These are phyloP conservation scores for Crithidia brevicula DNA, from an alignment of 208 protist genomes.

Conservation along the genomic window DNA sequence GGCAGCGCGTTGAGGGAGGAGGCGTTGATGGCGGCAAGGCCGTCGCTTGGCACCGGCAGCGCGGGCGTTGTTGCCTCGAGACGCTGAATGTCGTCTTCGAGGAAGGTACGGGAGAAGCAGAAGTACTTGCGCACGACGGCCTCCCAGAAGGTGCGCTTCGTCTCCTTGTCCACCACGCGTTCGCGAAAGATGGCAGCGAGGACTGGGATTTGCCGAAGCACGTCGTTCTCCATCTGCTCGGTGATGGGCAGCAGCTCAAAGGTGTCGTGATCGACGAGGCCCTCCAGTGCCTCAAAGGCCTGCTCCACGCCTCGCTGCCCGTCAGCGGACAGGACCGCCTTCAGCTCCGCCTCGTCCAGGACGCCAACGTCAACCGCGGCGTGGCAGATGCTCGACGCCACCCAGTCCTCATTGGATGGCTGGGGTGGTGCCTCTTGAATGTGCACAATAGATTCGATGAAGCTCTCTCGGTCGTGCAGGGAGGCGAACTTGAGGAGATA, in stretches of 20 bases:
- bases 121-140: slow-evolving; percentile 86
- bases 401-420: slow-evolving; percentile 56
- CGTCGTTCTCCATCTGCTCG: slow-evolving; percentile 81
- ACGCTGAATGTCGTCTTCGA: slow-evolving; percentile 73
- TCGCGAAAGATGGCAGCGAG: slow-evolving; percentile 71
- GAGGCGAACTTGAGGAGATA: slow-evolving; percentile 55
- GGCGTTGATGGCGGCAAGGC: slow-evolving; percentile 56
- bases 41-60: slow-evolving; percentile 5
- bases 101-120: slow-evolving; percentile 84
- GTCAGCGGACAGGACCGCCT: slow-evolving; percentile 50
- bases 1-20: slow-evolving; percentile 62
- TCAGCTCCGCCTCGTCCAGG: slow-evolving; percentile 48
- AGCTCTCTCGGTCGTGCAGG: slow-evolving; percentile 40
- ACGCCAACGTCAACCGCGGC: slow-evolving; percentile 75
- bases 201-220: slow-evolving; percentile 78
- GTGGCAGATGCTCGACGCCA: slow-evolving; percentile 58
- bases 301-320: slow-evolving; percentile 74
- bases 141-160: slow-evolving; percentile 75
- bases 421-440: slow-evolving; percentile 29
- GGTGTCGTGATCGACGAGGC: slow-evolving; percentile 70
- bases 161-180: slow-evolving; percentile 63
- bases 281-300: slow-evolving; percentile 75
- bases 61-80: slow-evolving; percentile 25
- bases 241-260: slow-evolving; percentile 75
- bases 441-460: slow-evolving; percentile 48